Evolutionary conservation across 2,329 filamentous ascomycete genomes (phyloP), one percentile per base, ranked within the genome.

Genomic region (Thelonectria blattea): DNA sequence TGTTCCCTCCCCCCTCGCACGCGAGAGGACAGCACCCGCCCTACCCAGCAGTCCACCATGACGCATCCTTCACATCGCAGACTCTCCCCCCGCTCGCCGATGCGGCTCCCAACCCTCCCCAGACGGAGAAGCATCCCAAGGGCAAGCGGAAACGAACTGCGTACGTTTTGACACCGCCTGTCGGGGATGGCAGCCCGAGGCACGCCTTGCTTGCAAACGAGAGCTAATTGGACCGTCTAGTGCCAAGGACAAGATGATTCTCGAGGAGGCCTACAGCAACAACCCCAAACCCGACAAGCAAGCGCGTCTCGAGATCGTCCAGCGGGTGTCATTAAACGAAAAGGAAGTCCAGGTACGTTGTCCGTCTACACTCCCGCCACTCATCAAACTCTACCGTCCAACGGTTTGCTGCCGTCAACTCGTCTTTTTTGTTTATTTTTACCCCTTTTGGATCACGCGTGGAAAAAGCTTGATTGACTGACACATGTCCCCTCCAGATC

Each of bases 231-330:
- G 62, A 37, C 49, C 32, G 48, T 65, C 14, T 65, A 96, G 92
- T 72, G 89, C 91, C 42, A 91, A 94, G 77, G 94, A 98, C 79
- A 94, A 97, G 80, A 86, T 89, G 53, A 86, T 96, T 54, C 88
- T 97, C 62, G 94, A 97, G 77, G 85, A 90, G 37, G 92, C 94
- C 60, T 97, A 96, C 74, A 84, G 86, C 69, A 85, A 83, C 63
- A 96, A 97, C 75, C 87, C 92, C 7, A 97, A 97, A 76, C 94
- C 94, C 34, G 93, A 97, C 80, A 97, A 96, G 79, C 85, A 88
- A 57, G 90, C 92, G 76, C 91, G 94, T 79, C 84, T 91, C 48
- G 88, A 89, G 60, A 93, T 98, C 65, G 92, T 96, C 61, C 86
- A 87, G 78, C 91, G 88, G 76, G 93, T 97, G 62, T 90, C 91